Evolutionary conservation across 192 early-diverging fungal genomes (phyloP), one percentile per base, ranked within the genome.

Genomic region (Phlyctochytrium planicorne): DNA sequence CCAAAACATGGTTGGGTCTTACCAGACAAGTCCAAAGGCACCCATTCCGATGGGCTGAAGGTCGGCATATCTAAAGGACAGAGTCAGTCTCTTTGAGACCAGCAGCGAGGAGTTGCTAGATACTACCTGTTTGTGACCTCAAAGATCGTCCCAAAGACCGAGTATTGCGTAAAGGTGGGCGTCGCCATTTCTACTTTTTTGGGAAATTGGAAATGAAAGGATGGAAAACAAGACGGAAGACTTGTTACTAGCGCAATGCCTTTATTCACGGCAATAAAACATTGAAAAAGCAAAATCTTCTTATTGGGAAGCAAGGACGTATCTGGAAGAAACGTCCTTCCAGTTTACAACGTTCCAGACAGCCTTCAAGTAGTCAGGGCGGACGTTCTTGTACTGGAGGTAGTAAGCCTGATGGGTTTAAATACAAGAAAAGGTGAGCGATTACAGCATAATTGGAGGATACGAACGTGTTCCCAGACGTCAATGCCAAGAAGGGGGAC

Each of bases 311-410:
- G 81, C 91, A 59, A 87, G 88, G 66, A 87, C 87, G 75, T 89
- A 93, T 65, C 95, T 88, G 65, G 88, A 88, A 56, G 87, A 84
- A 34, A 98, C 95, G 65, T 91, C 91, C 86, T 95, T 93, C 96
- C 96, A 98, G 91, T 98, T 98, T 73, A 98, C 80, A 0, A 98
- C 92, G 29, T 89, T 87, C 94, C 94, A 98, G 63, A 96, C 88
- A 34, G 91, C 90, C 84, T 94, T 92, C 60, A 98, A 80, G 77
- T 98, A 98, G 59, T 95, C 93, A n/a, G 92, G 91, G 69, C 93
- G 91, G 50, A 91, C 96, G 78, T 98, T 96, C 83, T 94, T 94
- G 87, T 96, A 96, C 78, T 98, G 91, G 59, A 98, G 79, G 72
- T 98, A 98, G 81, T 95, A 98, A 23, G 96, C 94, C 79, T 89